A percentile compares a stretch with the other conserved stretches of the same genome.
Conservation (phyloP, 192 early-diverging fungal species). For the Coemansia sp. region DNA sequence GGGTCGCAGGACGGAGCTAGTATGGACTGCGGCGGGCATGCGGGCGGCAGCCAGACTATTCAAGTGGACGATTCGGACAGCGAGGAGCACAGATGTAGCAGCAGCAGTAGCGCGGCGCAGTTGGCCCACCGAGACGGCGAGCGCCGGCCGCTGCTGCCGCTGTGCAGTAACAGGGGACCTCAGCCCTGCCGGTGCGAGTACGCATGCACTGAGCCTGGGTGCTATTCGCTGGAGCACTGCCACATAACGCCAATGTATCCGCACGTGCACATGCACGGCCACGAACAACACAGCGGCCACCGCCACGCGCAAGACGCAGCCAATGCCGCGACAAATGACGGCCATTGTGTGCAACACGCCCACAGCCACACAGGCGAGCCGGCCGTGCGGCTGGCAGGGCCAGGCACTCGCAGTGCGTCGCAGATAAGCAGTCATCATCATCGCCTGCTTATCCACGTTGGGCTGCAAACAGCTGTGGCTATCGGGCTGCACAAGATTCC, state of each 20-base stretch:
- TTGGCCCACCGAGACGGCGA: background rate
- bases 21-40: background rate
- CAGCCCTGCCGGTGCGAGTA: slow-evolving; percentile 32
- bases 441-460: slow-evolving; percentile 35
- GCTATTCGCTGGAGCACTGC: slow-evolving; percentile 45
- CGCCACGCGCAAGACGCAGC: background rate
- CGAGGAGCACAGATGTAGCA: background rate
- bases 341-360: slow-evolving; percentile 2
- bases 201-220: slow-evolving; percentile 31
- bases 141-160: slow-evolving; percentile 18
- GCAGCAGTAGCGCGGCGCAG: background rate
- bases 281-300: slow-evolving; percentile 7
- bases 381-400: slow-evolving; percentile 12
- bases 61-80: background rate
- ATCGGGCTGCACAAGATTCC: slow-evolving; percentile 55
- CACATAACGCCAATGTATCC: slow-evolving; percentile 49
- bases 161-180: background rate
- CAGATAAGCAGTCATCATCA: slow-evolving; percentile 37
- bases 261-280: slow-evolving; percentile 33
- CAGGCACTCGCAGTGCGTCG: slow-evolving; percentile 20
- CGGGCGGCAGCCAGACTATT: slow-evolving; percentile 9
- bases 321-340: background rate
- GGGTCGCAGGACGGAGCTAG: background rate
- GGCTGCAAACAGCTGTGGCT: slow-evolving; percentile 50
- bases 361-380: slow-evolving; percentile 1